Evolutionary conservation across 768 basidiomycete species (phyloP), one percentile per base, ranked within the genome.

Genomic region (Boletus edulis): DNA sequence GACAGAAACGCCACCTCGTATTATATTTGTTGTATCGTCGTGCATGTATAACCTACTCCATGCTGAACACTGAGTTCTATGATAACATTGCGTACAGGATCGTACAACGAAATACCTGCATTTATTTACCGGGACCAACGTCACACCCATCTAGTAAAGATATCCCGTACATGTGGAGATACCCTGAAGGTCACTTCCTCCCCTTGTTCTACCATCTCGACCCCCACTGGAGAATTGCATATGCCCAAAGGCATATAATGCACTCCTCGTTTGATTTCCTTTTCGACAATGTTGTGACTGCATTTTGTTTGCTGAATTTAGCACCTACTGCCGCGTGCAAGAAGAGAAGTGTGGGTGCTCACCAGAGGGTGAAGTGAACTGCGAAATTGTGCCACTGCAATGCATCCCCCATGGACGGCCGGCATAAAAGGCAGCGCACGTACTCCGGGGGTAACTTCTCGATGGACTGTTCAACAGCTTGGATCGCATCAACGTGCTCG

Each of bases 341-440:
- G 8, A n/a, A n/a, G 14, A n/a, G 15, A 39, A 39, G 4, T 17
- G 38, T n/a, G 17, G 17, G 8, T 12, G 38, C 38, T 39, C n/a
- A 39, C 38, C 38, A 9, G n/a, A 6, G 14, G n/a, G 15, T 39
- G n/a, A 39, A n/a, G 38, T 39, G n/a, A n/a, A 9, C 17, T 6
- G 14, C n/a, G 8, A n/a, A 39, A 39, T 8, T 8, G 15, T 14
- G 3, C 8, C 8, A 3, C 3, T 8, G 0, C 38, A 39, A 39
- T 0, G 46, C 52, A 46, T 46, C 49, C 11, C 52, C 58, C 1
- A 61, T 41, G 5, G 22, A 14, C 13, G 52, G 58, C 11, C 34
- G n/a, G 31, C 62, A 64, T 13, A 58, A 13, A 7, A 61, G 27
- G 27, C 40, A 64, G 24, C 27, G 51, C 22, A 47, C 54, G 35